Evolutionary conservation across 2,329 filamentous ascomycete genomes (phyloP).

Genomic region (Mycogone perniciosa): DNA sequence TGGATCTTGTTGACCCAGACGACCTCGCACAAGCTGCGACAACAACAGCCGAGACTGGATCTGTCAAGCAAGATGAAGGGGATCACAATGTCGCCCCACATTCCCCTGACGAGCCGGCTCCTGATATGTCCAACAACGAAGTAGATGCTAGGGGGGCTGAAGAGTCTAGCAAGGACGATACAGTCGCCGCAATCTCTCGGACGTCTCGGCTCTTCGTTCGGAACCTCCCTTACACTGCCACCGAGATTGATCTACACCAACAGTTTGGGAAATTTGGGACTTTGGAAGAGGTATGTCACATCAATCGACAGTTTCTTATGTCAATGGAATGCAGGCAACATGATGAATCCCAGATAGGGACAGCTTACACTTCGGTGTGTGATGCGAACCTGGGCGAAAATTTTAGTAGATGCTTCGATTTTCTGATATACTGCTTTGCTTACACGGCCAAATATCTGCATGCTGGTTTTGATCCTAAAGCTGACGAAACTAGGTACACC

Average conservation of each 20-base stretch:
- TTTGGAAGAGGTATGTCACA: conserved; percentile 74
- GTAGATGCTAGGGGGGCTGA: conserved; percentile 25
- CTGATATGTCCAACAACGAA: conserved; percentile 20
- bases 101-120: conserved; percentile 21
- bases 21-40: conserved; percentile 34
- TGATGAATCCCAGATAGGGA: conserved; percentile 99
- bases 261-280: conserved; percentile 68
- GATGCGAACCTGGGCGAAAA: conserved; percentile 89
- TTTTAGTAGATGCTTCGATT: conserved; percentile 99
- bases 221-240: conserved; percentile 77
- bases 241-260: conserved; percentile 67
- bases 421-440: conserved; percentile 52
- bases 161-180: conserved; percentile 18
- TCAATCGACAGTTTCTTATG: conserved; percentile 8
- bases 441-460: conserved; percentile 5
- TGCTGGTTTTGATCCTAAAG: conserved; percentile 15
- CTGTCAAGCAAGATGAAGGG: conserved; percentile 15
- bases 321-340: conserved; percentile 32
- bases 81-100: conserved; percentile 19
- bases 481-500: conserved; percentile 63
- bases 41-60: conserved; percentile 7
- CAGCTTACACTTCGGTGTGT: conserved; percentile 92
- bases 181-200: conserved; percentile 57
- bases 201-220: conserved; percentile 80
- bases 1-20: conserved; percentile 77